Percentiles rank a stretch among this genome's conserved stretches.
These are phyloP conservation scores for Torulaspora indica DNA, from an alignment of 805 yeast genomes.

Conservation along the genomic window DNA sequence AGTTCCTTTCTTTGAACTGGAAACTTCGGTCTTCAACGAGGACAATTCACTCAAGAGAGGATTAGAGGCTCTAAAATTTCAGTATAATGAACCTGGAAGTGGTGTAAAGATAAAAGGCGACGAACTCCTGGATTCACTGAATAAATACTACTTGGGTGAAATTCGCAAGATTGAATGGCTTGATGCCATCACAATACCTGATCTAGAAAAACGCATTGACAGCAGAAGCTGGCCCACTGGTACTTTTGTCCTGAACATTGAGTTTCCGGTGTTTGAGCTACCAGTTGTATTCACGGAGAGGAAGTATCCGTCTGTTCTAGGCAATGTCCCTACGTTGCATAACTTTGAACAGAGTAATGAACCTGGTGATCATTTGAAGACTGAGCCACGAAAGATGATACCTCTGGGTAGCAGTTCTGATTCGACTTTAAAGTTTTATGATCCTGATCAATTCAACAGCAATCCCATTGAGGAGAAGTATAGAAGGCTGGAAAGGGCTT, in stretches of 20 bases:
- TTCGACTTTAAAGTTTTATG: slow-evolving; percentile 46
- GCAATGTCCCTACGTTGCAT: slow-evolving; percentile 37
- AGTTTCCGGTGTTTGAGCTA: slow-evolving; percentile 60
- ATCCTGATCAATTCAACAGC: slow-evolving; percentile 60
- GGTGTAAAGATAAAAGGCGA: slow-evolving; percentile 25
- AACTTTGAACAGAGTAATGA: slow-evolving; percentile 43
- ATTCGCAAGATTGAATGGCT: slow-evolving; percentile 63
- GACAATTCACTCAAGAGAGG: slow-evolving; percentile 67
- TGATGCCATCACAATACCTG: slow-evolving; percentile 58
- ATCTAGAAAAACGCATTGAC: slow-evolving; percentile 36
- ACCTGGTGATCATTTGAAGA: slow-evolving; percentile 25
- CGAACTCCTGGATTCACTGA: slow-evolving; percentile 48
- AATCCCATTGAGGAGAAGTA: slow-evolving; percentile 90
- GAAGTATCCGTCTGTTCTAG: slow-evolving; percentile 37
- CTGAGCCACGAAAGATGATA: slow-evolving; percentile 31
- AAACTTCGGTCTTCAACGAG: slow-evolving; percentile 53
- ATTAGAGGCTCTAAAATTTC: slow-evolving; percentile 51
- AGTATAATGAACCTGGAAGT: slow-evolving; percentile 33
- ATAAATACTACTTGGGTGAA: slow-evolving; percentile 65
- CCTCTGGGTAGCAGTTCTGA: slow-evolving; percentile 28
- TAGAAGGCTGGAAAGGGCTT: slow-evolving; percentile 76
- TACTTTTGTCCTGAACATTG: slow-evolving; percentile 44
- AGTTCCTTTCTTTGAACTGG: slow-evolving; percentile 56
- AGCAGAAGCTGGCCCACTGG: slow-evolving; percentile 24
- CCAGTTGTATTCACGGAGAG: slow-evolving; percentile 68